Base-by-base conservation (phyloP, 2,329 filamentous ascomycete genomes). In the Thermothelomyces thermophilus region DNA sequence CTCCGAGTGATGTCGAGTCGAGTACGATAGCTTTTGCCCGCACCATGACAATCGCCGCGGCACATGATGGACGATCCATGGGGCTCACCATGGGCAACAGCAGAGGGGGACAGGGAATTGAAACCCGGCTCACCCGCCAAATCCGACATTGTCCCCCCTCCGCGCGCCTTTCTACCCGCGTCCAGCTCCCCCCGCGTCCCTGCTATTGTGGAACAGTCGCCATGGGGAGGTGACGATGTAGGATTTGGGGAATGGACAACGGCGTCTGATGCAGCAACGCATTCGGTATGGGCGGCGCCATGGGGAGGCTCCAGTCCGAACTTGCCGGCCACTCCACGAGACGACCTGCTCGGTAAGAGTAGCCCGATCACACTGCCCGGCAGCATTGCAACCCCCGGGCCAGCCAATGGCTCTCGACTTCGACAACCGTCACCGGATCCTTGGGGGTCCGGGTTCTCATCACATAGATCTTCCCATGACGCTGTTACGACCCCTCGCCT, bases 51-150 rank as follows among this genome's bases (percentile, higher is more conserved):
- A 53, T 52, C 51, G 51, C 51, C 50, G 48, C 52, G 39, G 42
- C 26, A 46, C 64, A 68, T 62, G 56, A 82, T 82, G 78, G 78
- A 82, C 64, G 76, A 82, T 76, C 77, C 78, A 60, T 82, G 78
- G 78, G 75, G 74, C 66, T 80, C 77, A 59, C 78, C 78, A 66
- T 81, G 78, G 78, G 71, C 73, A 52, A 70, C 69, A 51, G 62
- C 68, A 62, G 64, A 75, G 59, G 56, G 59, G 34, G 57, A 63
- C 50, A 64, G 64, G 54, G 63, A 65, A 40, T 55, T 57, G 24
- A 58, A 62, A 22, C 55, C 56, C 13, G 56, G 63, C 14, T 65
- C 63, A 35, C 63, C 64, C 17, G 57, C 63, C 33, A 66, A 64
- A 45, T 57, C 61, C 30, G 62, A 67, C 39, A 65, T 71, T 47